These are phyloP conservation scores for Ogataea degrootiae DNA, from an alignment of 805 yeast genomes.

Conservation along the genomic window DNA sequence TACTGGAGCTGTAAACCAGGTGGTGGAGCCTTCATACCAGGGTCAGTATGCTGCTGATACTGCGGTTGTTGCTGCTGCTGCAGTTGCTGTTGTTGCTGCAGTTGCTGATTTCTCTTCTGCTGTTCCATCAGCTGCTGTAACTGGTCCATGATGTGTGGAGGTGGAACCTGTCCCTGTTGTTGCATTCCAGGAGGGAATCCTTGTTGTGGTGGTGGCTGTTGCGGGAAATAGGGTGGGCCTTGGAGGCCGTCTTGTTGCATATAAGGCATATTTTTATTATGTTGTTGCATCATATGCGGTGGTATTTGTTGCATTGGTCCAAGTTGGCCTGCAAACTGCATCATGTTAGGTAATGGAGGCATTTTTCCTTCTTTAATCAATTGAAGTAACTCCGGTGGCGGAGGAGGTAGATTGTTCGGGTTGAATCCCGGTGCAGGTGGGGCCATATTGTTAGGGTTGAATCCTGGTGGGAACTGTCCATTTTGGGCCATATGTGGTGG, in stretches of 20 bases:
- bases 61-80: conserved; percentile 2
- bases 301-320: no score
- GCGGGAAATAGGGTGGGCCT: background rate
- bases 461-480: conserved; percentile 2
- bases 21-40: background rate
- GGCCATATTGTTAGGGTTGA: conserved; percentile 1
- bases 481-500: background rate
- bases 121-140: conserved; percentile 1
- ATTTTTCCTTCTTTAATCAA: conserved; percentile 24
- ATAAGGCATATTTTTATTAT: no score
- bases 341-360: conserved; percentile 26
- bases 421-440: conserved; percentile 11
- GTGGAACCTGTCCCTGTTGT: background rate
- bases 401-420: conserved; percentile 19
- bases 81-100: conserved; percentile 1
- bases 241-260: background rate
- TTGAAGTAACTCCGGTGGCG: conserved; percentile 26
- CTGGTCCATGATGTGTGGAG: conserved; percentile 3
- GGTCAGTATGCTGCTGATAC: no score
- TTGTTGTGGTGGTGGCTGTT: background rate
- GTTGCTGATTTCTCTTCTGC: conserved; percentile 2
- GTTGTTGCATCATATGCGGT: no score
- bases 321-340: conserved; percentile 3
- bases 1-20: background rate
- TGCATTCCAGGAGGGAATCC: background rate